Evolutionary conservation across 164 flowering plant genomes (phyloP), one percentile per base, ranked within the genome.

Genomic region (Sedum album): DNA sequence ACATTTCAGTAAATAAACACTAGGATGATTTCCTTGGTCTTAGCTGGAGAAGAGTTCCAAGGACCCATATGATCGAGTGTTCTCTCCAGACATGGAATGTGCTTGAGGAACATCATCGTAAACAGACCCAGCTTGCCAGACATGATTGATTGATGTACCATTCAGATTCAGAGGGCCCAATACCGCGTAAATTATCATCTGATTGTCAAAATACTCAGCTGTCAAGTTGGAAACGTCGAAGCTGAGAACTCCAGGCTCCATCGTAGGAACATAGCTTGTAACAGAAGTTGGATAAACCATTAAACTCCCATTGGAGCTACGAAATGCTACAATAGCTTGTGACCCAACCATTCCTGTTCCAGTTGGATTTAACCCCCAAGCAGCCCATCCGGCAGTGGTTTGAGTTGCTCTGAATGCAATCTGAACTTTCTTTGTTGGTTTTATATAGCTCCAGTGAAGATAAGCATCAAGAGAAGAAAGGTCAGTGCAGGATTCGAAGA

Each of bases 401-500:
- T 83, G 82, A 60, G 63, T 46, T 7, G 86, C 85, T 65, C 84
- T 72, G 71, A 81, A 85, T 5, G 87, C 88, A 23, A 85, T 78
- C 9, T 82, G 76, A 25, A 74, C 60, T 17, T 18, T 63, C 33
- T 21, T 55, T 13, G 70, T 72, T 17, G 81, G 69, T 63, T 80
- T 66, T 36, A 53, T 66, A 75, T 81, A 77, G 49, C 68, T 83
- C 84, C 85, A 84, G 71, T 82, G 84, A 44, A 84, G 81, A 65
- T 75, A 68, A 14, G 85, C 80, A 11, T 73, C 46, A 10, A 86
- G 76, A 35, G 64, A 61, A 14, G 85, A 85, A 42, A 82, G 83
- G 33, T 82, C 79, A n/a, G 4, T 68, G 80, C 85, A 86, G 25
- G 84, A 76, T 14, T 17, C 61, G 73, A 72, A 86, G 20, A 39